Evolutionary conservation across 2,329 filamentous ascomycete species (phyloP), one percentile per base, ranked within the genome.

Genomic region (Fusarium nodosum): DNA sequence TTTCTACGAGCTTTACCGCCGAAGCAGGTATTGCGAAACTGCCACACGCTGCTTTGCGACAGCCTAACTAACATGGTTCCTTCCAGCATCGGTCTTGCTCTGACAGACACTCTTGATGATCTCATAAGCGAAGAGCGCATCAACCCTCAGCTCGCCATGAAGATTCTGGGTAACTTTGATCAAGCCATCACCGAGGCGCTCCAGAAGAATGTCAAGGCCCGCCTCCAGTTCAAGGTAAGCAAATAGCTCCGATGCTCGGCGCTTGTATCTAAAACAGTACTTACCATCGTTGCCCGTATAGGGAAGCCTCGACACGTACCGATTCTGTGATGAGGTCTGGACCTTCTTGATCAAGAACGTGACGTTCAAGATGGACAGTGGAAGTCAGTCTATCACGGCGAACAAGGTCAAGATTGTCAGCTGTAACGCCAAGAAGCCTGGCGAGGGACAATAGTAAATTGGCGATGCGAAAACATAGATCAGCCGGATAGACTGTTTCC

Each of bases 281-380:
- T 69, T 34, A 69, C 30, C 33, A 36, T n/a, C 24, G 15, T 47
- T 26, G 18, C 34, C n/a, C 26, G 10, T 13, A 28, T 22, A 97
- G 95, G 96, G 96, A 48, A 96, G 97, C 78, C 90, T 99, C 68
- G 94, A 98, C 79, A 98, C 96, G 18, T 99, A 99, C 84, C 92
- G 96, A 74, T 99, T 99, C 87, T 99, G 96, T 84, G 96, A 99
- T 82, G 96, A 99, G 83, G 96, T 99, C 62, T 99, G 96, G 96
- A 99, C 96, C 2, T 99, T 99, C 80, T 88, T 99, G 61, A 97
- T 99, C 82, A 97, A 97, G 82, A 96, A 98, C 72, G 94, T 98
- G 58, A 94, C 91, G n/a, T 98, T 99, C 84, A 99, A 99, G 83
- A 91, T 98, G 83, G 95, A 98, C 74, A 93, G 91, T 54, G 86